Evolutionary conservation across 148 eudicot genomes (phyloP).

Genomic region (Diospyros lotus): DNA sequence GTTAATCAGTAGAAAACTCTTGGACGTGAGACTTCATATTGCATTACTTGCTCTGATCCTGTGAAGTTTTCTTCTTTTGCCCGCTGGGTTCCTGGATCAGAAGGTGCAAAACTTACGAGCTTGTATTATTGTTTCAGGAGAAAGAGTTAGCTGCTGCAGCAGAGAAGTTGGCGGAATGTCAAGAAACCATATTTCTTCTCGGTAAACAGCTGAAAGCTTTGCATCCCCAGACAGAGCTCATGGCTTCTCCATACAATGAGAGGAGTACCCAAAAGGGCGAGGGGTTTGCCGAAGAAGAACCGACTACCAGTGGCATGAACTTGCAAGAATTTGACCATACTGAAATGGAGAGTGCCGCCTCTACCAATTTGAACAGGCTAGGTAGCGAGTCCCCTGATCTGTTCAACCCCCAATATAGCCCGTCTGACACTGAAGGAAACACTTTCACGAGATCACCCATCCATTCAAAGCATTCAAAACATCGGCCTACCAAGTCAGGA

Average conservation of each 20-base stretch:
- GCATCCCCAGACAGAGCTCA: slow-evolving; percentile 57
- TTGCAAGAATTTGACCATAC: slow-evolving; percentile 32
- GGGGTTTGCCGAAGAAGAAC: slow-evolving; percentile 41
- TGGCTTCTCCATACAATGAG: slow-evolving; percentile 39
- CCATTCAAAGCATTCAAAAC: slow-evolving; percentile 42
- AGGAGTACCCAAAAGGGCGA: slow-evolving; percentile 34
- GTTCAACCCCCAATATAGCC: slow-evolving; percentile 41
- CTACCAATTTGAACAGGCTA: slow-evolving; percentile 35
- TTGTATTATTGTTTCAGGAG: slow-evolving; percentile 38
- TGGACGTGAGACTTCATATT: background rate
- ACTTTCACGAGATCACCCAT: slow-evolving; percentile 45
- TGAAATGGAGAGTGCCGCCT: slow-evolving; percentile 34
- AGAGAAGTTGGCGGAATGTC: slow-evolving; percentile 87
- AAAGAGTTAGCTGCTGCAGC: slow-evolving; percentile 80
- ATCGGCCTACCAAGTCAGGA: slow-evolving; percentile 68
- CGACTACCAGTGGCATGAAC: slow-evolving; percentile 44
- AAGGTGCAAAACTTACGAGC: background rate
- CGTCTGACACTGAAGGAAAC: slow-evolving; percentile 54
- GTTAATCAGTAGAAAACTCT: background rate
- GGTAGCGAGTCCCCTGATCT: slow-evolving; percentile 58
- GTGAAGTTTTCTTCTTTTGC: background rate
- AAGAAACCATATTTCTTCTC: slow-evolving; percentile 80
- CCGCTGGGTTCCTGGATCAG: background rate
- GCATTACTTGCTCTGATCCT: too few species aligned
- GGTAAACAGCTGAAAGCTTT: slow-evolving; percentile 69